Conservation (phyloP, 2,329 filamentous ascomycete genomes). For the Talaromyces verruculosus region DNA sequence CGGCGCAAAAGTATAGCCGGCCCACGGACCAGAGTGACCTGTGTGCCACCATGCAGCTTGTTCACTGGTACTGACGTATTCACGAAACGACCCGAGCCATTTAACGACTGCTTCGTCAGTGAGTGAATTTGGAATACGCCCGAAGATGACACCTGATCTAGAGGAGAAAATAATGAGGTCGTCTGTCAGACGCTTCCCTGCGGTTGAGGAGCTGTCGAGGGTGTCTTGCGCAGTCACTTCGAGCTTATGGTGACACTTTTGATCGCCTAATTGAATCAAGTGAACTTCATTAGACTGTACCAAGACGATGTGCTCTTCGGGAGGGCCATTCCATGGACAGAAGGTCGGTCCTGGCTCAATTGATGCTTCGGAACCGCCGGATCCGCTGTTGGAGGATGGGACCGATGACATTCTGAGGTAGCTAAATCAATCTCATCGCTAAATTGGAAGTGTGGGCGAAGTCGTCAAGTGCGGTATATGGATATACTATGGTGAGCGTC, state of each 20-base stretch:
- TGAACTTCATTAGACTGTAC: slow-evolving; percentile 3
- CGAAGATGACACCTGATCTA: slow-evolving; percentile 9
- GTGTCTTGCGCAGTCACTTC: slow-evolving; percentile 2
- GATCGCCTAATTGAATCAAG: background rate
- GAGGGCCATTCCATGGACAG: background rate
- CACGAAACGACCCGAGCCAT: background rate
- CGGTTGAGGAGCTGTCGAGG: background rate
- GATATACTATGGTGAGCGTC: background rate
- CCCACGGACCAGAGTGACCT: slow-evolving; percentile 3
- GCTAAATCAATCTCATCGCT: background rate
- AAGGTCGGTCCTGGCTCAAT: background rate
- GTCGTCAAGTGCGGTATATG: background rate
- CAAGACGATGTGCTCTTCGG: background rate
- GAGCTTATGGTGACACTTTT: background rate
- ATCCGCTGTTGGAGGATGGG: background rate
- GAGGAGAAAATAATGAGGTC: slow-evolving; percentile 14
- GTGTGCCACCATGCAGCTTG: slow-evolving; percentile 11
- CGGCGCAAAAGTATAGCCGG: background rate
- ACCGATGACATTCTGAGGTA: background rate
- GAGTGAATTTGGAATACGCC: slow-evolving; percentile 10
- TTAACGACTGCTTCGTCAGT: background rate
- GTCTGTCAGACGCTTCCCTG: background rate
- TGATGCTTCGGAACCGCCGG: background rate
- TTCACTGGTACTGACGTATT: slow-evolving; percentile 2
- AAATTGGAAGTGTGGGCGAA: background rate